phyloP scores from a whole-genome alignment of 208 protist genomes.

The Leishmania gerbilli region DNA sequence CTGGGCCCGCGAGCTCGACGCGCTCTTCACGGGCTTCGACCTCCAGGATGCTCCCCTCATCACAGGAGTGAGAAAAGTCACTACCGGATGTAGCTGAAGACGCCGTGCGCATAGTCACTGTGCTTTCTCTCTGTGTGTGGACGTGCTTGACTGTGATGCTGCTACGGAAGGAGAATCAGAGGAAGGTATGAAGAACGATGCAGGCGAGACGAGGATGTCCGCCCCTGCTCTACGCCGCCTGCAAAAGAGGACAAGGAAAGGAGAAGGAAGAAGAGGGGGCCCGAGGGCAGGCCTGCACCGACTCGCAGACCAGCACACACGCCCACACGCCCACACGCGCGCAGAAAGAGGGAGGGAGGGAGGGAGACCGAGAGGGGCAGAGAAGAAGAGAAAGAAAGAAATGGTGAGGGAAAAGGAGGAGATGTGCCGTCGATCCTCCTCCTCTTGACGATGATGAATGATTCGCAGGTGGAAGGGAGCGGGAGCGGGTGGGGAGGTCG shows the following conservation, averaged over 20 bases:
- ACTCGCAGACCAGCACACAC: background rate
- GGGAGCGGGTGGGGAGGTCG: background rate
- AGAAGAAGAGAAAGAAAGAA: background rate
- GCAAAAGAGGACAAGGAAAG: background rate
- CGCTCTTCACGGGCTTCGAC: slow-evolving; percentile 8
- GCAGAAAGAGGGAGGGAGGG: too few relatives aligned
- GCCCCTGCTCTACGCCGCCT: background rate
- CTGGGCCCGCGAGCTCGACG: background rate
- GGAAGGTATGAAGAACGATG: background rate
- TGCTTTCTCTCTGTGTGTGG: background rate
- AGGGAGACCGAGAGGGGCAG: too few relatives aligned
- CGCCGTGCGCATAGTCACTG: background rate
- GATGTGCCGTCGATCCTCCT: background rate
- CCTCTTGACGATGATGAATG: background rate
- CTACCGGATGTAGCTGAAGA: background rate
- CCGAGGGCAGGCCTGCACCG: background rate
- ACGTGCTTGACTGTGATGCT: background rate
- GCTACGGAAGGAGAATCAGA: background rate
- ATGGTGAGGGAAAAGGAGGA: background rate
- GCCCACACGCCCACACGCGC: background rate
- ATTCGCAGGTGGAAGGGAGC: background rate
- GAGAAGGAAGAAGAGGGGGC: background rate
- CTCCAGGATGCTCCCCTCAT: slow-evolving; percentile 17
- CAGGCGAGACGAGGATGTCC: background rate
- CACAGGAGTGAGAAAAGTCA: slow-evolving; percentile 1